Percentiles rank a stretch among this genome's conserved stretches.
phyloP scores from a whole-genome alignment of 2,329 filamentous ascomycete genomes.

The Arachnomyces sp. region DNA sequence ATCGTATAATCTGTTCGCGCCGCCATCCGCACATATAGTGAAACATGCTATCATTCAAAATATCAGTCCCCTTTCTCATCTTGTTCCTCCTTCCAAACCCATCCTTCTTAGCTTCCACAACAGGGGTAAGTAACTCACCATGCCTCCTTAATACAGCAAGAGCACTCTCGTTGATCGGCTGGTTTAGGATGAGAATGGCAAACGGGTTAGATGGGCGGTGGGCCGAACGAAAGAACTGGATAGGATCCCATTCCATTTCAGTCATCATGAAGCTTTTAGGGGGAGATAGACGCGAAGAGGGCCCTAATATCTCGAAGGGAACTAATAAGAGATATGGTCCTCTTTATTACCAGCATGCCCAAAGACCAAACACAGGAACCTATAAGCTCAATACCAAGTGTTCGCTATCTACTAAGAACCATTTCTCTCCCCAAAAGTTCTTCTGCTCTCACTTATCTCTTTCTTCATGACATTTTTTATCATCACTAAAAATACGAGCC shows the following conservation, averaged over 20 bases:
- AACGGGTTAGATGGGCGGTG: constrained; percentile 25
- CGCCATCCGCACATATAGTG: constrained; percentile 81
- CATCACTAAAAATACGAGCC: too few species aligned
- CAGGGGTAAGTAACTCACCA: constrained; percentile 18
- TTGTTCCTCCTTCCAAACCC: neutral
- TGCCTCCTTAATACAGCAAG: constrained; percentile 30
- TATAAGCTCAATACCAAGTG: too few species aligned
- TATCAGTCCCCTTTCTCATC: neutral
- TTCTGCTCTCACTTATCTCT: too few species aligned
- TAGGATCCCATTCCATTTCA: constrained; percentile 34
- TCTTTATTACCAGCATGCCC: too few species aligned
- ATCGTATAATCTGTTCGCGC: constrained; percentile 67
- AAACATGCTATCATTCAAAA: constrained; percentile 48
- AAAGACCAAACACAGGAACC: too few species aligned
- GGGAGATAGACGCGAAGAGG: too few species aligned
- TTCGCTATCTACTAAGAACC: too few species aligned
- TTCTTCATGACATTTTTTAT: too few species aligned
- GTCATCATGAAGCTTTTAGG: too few species aligned
- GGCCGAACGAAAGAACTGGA: constrained; percentile 30
- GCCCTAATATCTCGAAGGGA: too few species aligned
- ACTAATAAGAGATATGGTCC: too few species aligned
- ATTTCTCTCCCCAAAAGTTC: too few species aligned
- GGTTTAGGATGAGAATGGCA: constrained; percentile 54
- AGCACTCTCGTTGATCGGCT: constrained; percentile 46
- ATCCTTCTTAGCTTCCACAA: neutral